These are phyloP conservation scores for Eudorina sp. DNA, from an alignment of 139 green algal genomes.

Conservation along the genomic window DNA sequence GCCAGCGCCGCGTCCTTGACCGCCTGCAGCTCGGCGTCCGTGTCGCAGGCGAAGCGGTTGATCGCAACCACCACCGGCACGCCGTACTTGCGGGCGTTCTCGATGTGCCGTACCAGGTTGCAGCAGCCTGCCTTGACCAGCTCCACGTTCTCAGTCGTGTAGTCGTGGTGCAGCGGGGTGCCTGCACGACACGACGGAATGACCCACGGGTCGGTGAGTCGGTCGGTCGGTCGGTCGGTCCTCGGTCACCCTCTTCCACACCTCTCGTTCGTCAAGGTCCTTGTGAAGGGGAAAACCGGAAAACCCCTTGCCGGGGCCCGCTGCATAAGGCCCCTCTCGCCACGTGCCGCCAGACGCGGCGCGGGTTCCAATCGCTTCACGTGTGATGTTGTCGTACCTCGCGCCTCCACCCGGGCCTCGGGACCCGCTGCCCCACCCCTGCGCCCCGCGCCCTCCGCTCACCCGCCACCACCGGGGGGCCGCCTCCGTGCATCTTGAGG, in stretches of 20 bases:
- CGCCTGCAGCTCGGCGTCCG: constrained; percentile 83
- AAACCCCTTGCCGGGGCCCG: too few relatives aligned
- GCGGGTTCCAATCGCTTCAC: too few relatives aligned
- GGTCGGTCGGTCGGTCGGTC: background rate
- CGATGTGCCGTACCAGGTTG: constrained; percentile 92
- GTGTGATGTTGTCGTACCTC: too few relatives aligned
- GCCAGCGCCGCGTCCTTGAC: constrained; percentile 57
- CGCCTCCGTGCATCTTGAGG: constrained; percentile 95
- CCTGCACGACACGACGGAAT: constrained; percentile 55
- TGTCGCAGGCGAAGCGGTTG: constrained; percentile 95
- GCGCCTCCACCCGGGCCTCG: too few relatives aligned
- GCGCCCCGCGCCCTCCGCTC: background rate
- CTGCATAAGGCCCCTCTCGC: too few relatives aligned
- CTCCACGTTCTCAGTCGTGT: constrained; percentile 92
- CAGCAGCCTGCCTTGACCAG: constrained; percentile 84
- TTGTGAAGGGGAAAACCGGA: too few relatives aligned
- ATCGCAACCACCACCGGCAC: constrained; percentile 96
- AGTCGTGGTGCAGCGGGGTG: constrained; percentile 92
- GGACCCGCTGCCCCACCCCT: background rate
- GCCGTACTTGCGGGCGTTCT: constrained; percentile 90
- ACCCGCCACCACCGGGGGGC: constrained; percentile 82
- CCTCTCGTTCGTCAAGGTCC: too few relatives aligned
- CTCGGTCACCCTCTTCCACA: too few relatives aligned
- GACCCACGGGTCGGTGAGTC: background rate
- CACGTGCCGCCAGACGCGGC: too few relatives aligned